Evolutionary conservation across 495 filamentous ascomycete genomes (phyloP).

Genomic region (Lasiosphaeria ovina): DNA sequence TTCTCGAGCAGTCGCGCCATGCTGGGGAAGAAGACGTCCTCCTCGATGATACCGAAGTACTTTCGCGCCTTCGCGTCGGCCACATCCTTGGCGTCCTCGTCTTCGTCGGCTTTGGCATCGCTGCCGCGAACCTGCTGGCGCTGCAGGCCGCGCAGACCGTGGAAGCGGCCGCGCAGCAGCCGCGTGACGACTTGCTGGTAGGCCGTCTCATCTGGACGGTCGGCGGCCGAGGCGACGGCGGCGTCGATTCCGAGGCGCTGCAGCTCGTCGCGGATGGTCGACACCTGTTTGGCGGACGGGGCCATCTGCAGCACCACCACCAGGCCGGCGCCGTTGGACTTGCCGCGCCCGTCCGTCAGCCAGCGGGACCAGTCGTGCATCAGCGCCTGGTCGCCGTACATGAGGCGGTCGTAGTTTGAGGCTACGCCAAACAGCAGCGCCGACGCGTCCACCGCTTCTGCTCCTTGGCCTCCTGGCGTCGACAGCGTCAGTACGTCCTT

Average conservation of each 20-base stretch:
- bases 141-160: constrained; percentile 11
- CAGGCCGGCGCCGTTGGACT: constrained; percentile 40
- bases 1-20: constrained; percentile 48
- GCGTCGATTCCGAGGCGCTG: constrained; percentile 29
- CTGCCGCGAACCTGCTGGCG: background rate
- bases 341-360: constrained; percentile 29
- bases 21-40: constrained; percentile 55
- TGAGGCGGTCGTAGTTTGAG: constrained; percentile 53
- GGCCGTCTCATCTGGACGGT: constrained; percentile 30
- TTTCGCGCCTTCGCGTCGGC: constrained; percentile 8
- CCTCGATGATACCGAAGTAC: constrained; percentile 38
- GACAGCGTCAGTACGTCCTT: background rate
- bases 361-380: constrained; percentile 36
- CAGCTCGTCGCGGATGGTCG: constrained; percentile 28
- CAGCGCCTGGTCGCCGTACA: constrained; percentile 38
- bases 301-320: constrained; percentile 51
- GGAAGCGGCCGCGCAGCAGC: constrained; percentile 20
- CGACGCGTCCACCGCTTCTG: constrained; percentile 42
- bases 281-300: constrained; percentile 20
- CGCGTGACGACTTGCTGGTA: constrained; percentile 34
- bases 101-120: background rate
- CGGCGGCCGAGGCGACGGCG: constrained; percentile 26
- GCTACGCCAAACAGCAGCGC: constrained; percentile 58
- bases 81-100: background rate
- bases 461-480: background rate